Conservation (phyloP, 2,329 filamentous ascomycete species). For the Penicillium sp. region DNA sequence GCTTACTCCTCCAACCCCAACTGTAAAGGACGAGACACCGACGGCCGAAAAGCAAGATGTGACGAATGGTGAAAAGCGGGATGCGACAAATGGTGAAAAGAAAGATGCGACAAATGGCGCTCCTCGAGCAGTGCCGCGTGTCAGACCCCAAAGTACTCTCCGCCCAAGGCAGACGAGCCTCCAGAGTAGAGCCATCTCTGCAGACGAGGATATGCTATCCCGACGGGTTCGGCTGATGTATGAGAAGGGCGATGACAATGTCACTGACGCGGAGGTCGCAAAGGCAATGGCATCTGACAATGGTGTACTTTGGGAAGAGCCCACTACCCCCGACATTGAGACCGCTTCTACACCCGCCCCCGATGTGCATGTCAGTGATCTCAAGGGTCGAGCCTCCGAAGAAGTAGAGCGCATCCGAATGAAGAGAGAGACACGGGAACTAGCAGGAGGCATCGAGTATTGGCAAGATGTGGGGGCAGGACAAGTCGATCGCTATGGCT, state of each 20-base stretch:
- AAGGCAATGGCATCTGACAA: slow-evolving; percentile 46
- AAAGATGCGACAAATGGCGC: slow-evolving; percentile 25
- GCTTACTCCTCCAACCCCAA: slow-evolving; percentile 17
- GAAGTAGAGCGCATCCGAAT: slow-evolving; percentile 44
- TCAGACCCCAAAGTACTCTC: slow-evolving; percentile 45
- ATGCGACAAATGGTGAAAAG: slow-evolving; percentile 16
- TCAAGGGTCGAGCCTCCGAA: slow-evolving; percentile 37
- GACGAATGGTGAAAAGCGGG: slow-evolving; percentile 18
- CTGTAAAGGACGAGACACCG: not conserved
- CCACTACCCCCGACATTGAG: slow-evolving; percentile 36
- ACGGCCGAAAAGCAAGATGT: slow-evolving; percentile 13
- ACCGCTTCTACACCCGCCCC: slow-evolving; percentile 36
- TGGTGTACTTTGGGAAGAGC: slow-evolving; percentile 50
- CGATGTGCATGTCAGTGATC: slow-evolving; percentile 37
- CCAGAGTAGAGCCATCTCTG: slow-evolving; percentile 61
- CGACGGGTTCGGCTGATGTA: slow-evolving; percentile 70
- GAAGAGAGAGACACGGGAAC: slow-evolving; percentile 60
- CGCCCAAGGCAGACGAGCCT: slow-evolving; percentile 46
- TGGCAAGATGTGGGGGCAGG: slow-evolving; percentile 66
- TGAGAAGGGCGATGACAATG: slow-evolving; percentile 64
- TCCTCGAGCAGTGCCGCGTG: slow-evolving; percentile 34
- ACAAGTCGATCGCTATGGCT: slow-evolving; percentile 70
- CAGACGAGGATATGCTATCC: slow-evolving; percentile 68
- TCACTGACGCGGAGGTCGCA: slow-evolving; percentile 50
- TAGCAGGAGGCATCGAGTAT: slow-evolving; percentile 69